Base-by-base conservation (phyloP, 345 rosid genomes). In the Nasturtium officinale region DNA sequence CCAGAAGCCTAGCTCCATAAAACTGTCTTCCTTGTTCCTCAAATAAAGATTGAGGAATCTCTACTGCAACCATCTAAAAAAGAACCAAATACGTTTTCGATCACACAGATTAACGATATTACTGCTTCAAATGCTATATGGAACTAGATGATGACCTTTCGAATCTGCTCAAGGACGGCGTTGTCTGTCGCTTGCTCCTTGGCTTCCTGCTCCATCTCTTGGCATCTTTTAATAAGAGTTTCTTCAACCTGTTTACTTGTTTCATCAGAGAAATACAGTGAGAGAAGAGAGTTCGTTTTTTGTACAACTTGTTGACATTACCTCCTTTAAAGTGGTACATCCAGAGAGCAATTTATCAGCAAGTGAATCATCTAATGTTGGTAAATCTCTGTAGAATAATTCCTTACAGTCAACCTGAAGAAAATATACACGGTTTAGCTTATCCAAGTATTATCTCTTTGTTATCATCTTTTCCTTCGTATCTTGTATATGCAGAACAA, bases 21-120 rank as follows among this genome's bases (percentile, higher is more conserved):
- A 94, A 85, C 78, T 88, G 91, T 75, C 97, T 85, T 42, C 97
- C 97, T 89, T 91, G 96, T 78, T 94, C 98, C 81, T 94, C 97
- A 55, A 94, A 88, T 78, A 94, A 82, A 61, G 95, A 88, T 74
- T 58, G 87, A 61, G 98, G 96, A 75, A 91, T 80, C 77, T 94
- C 96, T 69, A 89, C 79, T 80, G 88, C 97, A 71, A 87, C 96
- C 97, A 91, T 94, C 98, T 92, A 65, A 69, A 50, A 17, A 56
- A 28, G 18, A 45, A 45, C 1, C 55, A 62, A 73, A 8, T 5
- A 50, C 48, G 7, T 26, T 55, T 62, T 33, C 2, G 6, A 35
- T 56, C 37, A 76, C 33, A 15, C 20, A 62, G 53, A 26, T 45
- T 26, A 70, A 35, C 2, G 18, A 62, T 6, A 13, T 42, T 45